Base-by-base conservation (phyloP, 2,329 filamentous ascomycete genomes). In the Colletotrichum simmondsii region DNA sequence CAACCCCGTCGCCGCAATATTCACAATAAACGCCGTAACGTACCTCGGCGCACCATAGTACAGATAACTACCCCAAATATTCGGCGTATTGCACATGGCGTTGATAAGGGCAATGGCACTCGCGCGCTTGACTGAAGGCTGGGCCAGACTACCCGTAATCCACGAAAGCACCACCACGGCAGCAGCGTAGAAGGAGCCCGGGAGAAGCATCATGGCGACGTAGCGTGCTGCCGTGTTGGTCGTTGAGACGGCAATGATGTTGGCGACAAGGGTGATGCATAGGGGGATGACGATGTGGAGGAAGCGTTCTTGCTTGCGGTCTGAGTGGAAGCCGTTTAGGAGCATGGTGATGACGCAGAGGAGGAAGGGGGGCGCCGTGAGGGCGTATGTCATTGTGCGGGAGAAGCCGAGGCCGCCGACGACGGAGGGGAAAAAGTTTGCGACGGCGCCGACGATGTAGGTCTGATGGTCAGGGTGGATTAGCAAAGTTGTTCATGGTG, bases 251-350 rank as follows among this genome's bases (percentile, higher is more conserved):
- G 90, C 90, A 60, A 94, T 85, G 75, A 95, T 92, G 81, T 93
- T 94, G 2, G 91, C 89, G 0, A 83, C 83, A 2, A 94, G 85
- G 16, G 90, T 89, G 53, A 94, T 83, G 70, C 85, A 87, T 12
- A 94, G 85, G 0, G 93, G 92, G 1, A 90, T 71, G 0, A 86
- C 86, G 71, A 94, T 87, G 80, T 95, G 93, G 78, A 89, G 90
- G 80, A 91, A 94, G 3, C 92, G 88, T 80, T 95, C 93, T 28
- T 92, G 91, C 0, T 91, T 93, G 58, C 86, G 87, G 80, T 94
- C 93, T 14, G 92, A 92, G 79, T 94, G 92, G 86, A 89, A 91
- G 14, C 80, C 78, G 74, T 79, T 78, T 42, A 79, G 16, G 58
- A 81, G 76, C 77, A 81, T 81, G 64, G 75, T 75, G 61, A 81